Evolutionary conservation across 2,329 filamentous ascomycete genomes (phyloP).

Genomic region (Metarhizium brunneum): DNA sequence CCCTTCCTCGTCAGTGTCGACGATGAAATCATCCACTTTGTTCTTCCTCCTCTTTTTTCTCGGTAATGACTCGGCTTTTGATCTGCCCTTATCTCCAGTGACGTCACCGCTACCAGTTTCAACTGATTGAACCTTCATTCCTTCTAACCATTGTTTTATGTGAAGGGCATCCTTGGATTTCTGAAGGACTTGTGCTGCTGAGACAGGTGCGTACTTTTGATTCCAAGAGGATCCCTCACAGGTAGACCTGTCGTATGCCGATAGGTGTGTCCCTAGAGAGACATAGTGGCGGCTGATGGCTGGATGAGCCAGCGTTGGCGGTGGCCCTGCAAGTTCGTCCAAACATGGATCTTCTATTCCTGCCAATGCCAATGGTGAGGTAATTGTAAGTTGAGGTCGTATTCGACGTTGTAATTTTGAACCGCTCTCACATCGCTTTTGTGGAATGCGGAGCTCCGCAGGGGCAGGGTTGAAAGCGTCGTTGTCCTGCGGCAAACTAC

Average conservation of each 20-base stretch:
- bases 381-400: conserved; percentile 32
- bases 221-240: conserved; percentile 69
- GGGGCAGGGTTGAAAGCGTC: conserved; percentile 36
- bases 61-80: conserved; percentile 17
- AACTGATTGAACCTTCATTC: conserved; percentile 67
- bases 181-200: conserved; percentile 67
- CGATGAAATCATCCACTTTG: conserved; percentile 71
- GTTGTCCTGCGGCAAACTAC: conserved; percentile 19
- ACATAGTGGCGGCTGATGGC: conserved; percentile 50
- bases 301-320: conserved; percentile 36
- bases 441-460: conserved; percentile 42
- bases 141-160: conserved; percentile 72
- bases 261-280: conserved; percentile 52
- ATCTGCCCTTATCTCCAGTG: conserved; percentile 17
- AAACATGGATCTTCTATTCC: conserved; percentile 17
- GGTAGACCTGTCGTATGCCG: conserved; percentile 69
- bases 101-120: conserved; percentile 45
- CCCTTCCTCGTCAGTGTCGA: conserved; percentile 68
- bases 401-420: conserved; percentile 41
- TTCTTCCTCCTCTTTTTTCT: conserved; percentile 63
- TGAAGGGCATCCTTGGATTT: conserved; percentile 57
- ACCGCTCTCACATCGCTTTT: conserved; percentile 49
- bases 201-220: conserved; percentile 73
- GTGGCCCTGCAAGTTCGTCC: conserved; percentile 23
- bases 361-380: conserved; percentile 1